Evolutionary conservation across 345 rosid genomes (phyloP).

Genomic region (Rubroshorea leprosula): DNA sequence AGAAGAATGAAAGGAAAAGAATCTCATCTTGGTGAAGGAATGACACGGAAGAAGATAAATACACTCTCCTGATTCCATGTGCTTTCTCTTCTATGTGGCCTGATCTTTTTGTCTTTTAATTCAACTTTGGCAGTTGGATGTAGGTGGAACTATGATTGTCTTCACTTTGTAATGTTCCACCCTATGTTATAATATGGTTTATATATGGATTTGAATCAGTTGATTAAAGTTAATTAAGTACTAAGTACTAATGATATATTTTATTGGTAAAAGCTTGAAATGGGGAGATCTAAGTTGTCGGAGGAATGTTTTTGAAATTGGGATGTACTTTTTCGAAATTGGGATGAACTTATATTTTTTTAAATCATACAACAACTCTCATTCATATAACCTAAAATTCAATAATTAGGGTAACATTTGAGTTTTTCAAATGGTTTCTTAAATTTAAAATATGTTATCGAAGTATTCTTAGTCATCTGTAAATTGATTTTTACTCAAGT

Average conservation of each 20-base stretch:
- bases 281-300: slow-evolving; percentile 11
- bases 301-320: slow-evolving; percentile 18
- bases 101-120: slow-evolving; percentile 4
- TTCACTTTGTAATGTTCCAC: slow-evolving; percentile 16
- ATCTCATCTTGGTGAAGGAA: slow-evolving; percentile 19
- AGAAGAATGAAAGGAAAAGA: slow-evolving; percentile 13
- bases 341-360: too few species aligned
- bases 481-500: too few species aligned
- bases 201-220: slow-evolving; percentile 8
- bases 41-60: slow-evolving; percentile 7
- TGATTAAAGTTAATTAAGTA: too few species aligned
- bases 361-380: too few species aligned
- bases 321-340: too few species aligned
- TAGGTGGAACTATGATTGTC: slow-evolving; percentile 23
- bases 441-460: too few species aligned
- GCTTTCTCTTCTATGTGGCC: slow-evolving; percentile 9
- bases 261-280: not conserved
- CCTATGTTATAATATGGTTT: slow-evolving; percentile 10
- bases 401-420: too few species aligned
- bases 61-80: slow-evolving; percentile 1
- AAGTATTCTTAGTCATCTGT: too few species aligned
- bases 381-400: too few species aligned
- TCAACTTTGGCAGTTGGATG: slow-evolving; percentile 16
- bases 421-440: too few species aligned
- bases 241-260: slow-evolving; percentile 4